Base-by-base conservation (phyloP, 306 rosid genomes). In the Corylus heterophylla region DNA sequence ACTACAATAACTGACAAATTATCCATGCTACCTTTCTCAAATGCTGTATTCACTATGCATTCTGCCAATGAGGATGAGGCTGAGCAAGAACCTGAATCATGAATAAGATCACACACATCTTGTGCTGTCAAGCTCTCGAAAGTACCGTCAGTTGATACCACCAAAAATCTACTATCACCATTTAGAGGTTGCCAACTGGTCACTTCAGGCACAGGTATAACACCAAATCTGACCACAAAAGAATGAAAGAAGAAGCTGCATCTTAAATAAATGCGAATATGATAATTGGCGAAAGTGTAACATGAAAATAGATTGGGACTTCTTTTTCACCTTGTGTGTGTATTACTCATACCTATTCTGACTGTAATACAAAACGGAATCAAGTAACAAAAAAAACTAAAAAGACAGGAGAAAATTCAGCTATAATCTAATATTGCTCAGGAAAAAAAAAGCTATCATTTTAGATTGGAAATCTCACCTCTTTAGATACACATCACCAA, bases 81-180 rank as follows among this genome's bases (percentile, higher is more conserved):
- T n/a, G 37, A 73, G 49, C 56, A 69, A n/a, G 62, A 6, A 52
- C 20, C 35, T 51, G 58, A 44, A 52, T 63, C 54, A 39, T 54
- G 13, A 17, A 62, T 37, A 49, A 39, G 48, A 25, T 16, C 3
- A 64, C 74, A 72, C 9, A 79, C 2, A 39, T 42, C 78, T 64
- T 63, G 5, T 12, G 58, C 8, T 39, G 69, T 79, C 66, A 72
- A 51, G 68, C 78, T 79, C 52, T 64, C 17, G 5, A 80, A 80
- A 39, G 18, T 42, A 39, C 74, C 74, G 11, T 44, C 20, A 76
- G 69, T 51, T 51, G 72, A 75, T 17, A 16, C 74, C 25, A 79
- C 50, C 58, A 54, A 79, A 42, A 39, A 37, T 17, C 35, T 39
- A 54, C 55, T 13, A n/a, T 44, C 37, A 22, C 37, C 14, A 25